Percentiles rank a stretch among this genome's conserved stretches.
phyloP scores from a whole-genome alignment of 2,329 filamentous ascomycete genomes.

The Nemania abortiva region DNA sequence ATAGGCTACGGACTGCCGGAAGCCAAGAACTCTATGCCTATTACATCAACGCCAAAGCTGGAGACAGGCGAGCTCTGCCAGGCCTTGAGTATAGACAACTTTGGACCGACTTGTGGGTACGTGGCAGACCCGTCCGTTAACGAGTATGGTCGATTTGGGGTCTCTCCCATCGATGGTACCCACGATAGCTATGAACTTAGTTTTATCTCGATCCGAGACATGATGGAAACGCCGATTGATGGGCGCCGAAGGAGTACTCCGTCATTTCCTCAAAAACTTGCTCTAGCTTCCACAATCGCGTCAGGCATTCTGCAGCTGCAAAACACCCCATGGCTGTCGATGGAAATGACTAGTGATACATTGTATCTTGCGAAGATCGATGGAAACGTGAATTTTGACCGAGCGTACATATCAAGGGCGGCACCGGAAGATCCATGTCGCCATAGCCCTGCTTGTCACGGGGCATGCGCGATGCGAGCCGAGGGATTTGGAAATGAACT shows the following conservation, averaged over 20 bases:
- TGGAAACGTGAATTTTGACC: background rate
- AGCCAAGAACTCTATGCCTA: background rate
- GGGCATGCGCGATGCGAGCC: background rate
- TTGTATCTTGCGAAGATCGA: slow-evolving; percentile 10
- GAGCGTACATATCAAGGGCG: slow-evolving; percentile 8
- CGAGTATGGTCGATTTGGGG: slow-evolving; percentile 18
- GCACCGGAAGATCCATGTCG: slow-evolving; percentile 4
- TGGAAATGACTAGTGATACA: slow-evolving; percentile 3
- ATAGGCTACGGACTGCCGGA: background rate
- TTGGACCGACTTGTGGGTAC: slow-evolving; percentile 12
- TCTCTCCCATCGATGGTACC: slow-evolving; percentile 1
- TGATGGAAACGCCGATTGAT: background rate
- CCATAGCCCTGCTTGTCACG: background rate
- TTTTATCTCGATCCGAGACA: slow-evolving; percentile 10
- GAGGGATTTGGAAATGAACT: slow-evolving; percentile 13
- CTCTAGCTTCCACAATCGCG: slow-evolving; percentile 16
- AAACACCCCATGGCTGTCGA: slow-evolving; percentile 21
- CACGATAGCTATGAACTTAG: background rate
- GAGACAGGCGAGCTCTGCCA: slow-evolving; percentile 15
- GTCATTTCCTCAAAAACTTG: slow-evolving; percentile 20
- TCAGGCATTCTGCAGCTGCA: slow-evolving; percentile 23
- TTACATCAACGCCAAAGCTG: background rate
- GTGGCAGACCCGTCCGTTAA: slow-evolving; percentile 10
- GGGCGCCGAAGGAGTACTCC: background rate
- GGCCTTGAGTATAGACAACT: slow-evolving; percentile 10